Evolutionary conservation across 2,329 filamentous ascomycete genomes (phyloP), one percentile per base, ranked within the genome.

Genomic region (Talaromyces funiculosus): DNA sequence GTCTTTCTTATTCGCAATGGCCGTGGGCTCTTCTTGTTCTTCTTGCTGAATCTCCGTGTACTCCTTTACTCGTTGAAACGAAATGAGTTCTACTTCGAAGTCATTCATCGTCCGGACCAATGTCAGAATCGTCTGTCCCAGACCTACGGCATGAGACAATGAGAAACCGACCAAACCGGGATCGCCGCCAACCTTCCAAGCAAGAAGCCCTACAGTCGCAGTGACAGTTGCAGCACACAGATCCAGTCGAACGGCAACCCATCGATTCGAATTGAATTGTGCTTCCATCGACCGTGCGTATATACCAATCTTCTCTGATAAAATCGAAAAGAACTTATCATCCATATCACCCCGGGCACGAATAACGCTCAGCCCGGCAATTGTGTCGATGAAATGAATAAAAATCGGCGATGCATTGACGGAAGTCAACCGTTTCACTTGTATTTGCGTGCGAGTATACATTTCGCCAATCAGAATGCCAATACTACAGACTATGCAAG

Each of bases 161-260:
- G 82, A 84, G 69, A 84, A 84, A 4, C 82, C 82, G 3, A 84
- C 81, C 47, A 84, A 68, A 3, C 82, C 82, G 29, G 82, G 80
- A 10, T 79, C 75, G 2, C 83, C 76, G 0, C 75, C 64, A 10
- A 77, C 77, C 12, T 77, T 75, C 63, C 81, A 75, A 5, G 82
- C 82, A 54, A 84, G 82, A 49, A 78, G 74, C 8, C 82, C 82
- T 0, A 82, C 82, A 9, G 74, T 74, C 1, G 82, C 73, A 12
- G 79, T 78, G 10, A 84, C 80, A 1, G 82, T 69, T 0, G 82
- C 81, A 1, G 82, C 83, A 57, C 82, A 78, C 64, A 83, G 76
- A 62, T 84, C 82, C 4, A 83, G 75, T 4, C 83, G 79, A 40
- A 84, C 75, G 1, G 78, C 76, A 2, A 85, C 80, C 83, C 83